A percentile compares a stretch with the other conserved stretches of the same genome.
Evolutionary conservation across 805 yeast genomes (phyloP).

Genomic region (Lipomyces yamadae): DNA sequence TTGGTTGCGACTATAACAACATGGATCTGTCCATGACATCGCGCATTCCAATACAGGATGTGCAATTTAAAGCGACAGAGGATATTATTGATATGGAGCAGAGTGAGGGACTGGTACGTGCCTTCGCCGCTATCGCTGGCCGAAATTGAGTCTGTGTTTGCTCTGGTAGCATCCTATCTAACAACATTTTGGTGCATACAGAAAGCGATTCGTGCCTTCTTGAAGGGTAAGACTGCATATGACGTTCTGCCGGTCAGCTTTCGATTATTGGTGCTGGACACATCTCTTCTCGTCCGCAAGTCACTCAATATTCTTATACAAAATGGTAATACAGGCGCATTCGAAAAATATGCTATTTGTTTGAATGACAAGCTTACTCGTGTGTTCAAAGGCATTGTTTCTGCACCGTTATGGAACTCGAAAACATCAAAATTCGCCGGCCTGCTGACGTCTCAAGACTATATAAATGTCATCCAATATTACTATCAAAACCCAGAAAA

Average conservation of each 20-base stretch:
- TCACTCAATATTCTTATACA: conserved; percentile 87
- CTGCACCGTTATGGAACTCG: conserved; percentile 97
- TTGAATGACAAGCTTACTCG: not conserved
- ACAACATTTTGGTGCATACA: conserved; percentile 3
- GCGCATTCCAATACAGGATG: conserved; percentile 29
- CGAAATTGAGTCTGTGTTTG: not conserved
- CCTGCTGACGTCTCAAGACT: conserved; percentile 86
- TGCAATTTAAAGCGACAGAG: conserved; percentile 25
- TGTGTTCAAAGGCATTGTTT: conserved; percentile 62
- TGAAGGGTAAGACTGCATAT: conserved; percentile 89
- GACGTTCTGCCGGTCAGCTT: conserved; percentile 96
- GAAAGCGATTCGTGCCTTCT: conserved; percentile 78
- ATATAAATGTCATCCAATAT: conserved; percentile 92
- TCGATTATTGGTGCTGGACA: conserved; percentile 89
- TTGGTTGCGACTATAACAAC: not conserved
- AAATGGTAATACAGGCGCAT: conserved; percentile 53
- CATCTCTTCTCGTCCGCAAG: conserved; percentile 85
- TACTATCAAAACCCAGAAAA: conserved; percentile 85
- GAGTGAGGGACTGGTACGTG: conserved; percentile 34
- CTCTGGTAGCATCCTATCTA: not conserved
- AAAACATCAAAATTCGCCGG: conserved; percentile 91
- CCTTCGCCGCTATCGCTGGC: not conserved
- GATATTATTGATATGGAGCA: conserved; percentile 33
- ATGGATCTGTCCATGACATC: not conserved
- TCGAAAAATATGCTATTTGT: not conserved